These are phyloP conservation scores for Eutypella sp. DNA, from an alignment of 2,329 filamentous ascomycete genomes.

Conservation along the genomic window DNA sequence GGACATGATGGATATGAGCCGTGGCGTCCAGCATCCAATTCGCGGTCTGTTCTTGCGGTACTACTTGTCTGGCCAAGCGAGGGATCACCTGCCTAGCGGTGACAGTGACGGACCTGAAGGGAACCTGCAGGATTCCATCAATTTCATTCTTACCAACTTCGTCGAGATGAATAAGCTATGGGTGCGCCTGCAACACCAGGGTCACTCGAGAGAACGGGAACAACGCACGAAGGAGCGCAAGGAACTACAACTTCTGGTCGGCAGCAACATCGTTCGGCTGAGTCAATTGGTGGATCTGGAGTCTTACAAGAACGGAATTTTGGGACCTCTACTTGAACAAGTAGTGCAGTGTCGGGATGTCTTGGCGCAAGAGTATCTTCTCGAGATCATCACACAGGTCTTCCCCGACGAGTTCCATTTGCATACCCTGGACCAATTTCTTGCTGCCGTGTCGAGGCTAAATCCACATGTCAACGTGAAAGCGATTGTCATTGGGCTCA, in stretches of 20 bases:
- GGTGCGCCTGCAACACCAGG: constrained; percentile 96
- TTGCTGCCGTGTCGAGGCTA: constrained; percentile 85
- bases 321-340: constrained; percentile 87
- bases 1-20: constrained; percentile 99
- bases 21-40: constrained; percentile 94
- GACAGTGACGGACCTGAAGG: constrained; percentile 88
- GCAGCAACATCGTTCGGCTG: constrained; percentile 90
- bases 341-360: constrained; percentile 98
- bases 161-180: constrained; percentile 99
- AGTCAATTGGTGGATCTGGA: constrained; percentile 95
- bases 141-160: constrained; percentile 96
- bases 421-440: constrained; percentile 90
- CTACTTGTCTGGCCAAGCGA: constrained; percentile 90
- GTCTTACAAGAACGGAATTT: constrained; percentile 84
- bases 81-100: constrained; percentile 79
- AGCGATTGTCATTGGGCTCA: constrained; percentile 93
- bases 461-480: constrained; percentile 98
- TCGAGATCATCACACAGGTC: constrained; percentile 98
- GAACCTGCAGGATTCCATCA: constrained; percentile 95
- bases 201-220: constrained; percentile 90
- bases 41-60: constrained; percentile 93
- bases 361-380: constrained; percentile 90
- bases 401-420: constrained; percentile 98
- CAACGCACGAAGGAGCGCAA: constrained; percentile 90
- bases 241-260: constrained; percentile 90